These are phyloP conservation scores for Helicocarpus griseus DNA, from an alignment of 2,329 filamentous ascomycete species.

Conservation along the genomic window DNA sequence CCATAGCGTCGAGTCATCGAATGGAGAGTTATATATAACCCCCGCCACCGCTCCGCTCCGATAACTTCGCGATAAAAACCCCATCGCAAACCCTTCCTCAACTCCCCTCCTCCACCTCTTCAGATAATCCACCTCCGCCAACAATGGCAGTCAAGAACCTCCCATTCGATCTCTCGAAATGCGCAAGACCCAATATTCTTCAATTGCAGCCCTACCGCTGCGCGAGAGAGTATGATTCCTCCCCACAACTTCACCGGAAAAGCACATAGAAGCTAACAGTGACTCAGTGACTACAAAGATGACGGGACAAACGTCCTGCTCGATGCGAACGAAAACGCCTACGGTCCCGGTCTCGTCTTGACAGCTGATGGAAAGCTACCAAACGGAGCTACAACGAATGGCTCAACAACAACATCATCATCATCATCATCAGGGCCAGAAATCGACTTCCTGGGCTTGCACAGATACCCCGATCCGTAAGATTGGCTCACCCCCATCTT, in stretches of 20 bases:
- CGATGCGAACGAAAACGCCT: constrained; percentile 97
- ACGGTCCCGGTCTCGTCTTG: constrained; percentile 65
- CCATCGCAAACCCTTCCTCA: constrained; percentile 11
- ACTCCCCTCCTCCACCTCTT: constrained; percentile 9
- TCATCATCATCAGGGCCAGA: constrained; percentile 43
- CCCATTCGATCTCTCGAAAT: constrained; percentile 63
- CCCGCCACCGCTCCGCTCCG: background rate
- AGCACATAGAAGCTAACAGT: constrained; percentile 17
- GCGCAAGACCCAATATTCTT: constrained; percentile 67
- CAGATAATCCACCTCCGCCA: constrained; percentile 8
- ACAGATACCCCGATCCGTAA: constrained; percentile 86
- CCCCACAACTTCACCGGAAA: background rate
- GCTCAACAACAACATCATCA: too few relatives aligned
- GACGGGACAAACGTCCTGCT: constrained; percentile 92
- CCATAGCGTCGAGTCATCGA: background rate
- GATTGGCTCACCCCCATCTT: constrained; percentile 8
- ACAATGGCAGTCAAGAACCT: constrained; percentile 33
- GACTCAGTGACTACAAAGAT: constrained; percentile 87
- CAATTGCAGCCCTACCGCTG: constrained; percentile 70
- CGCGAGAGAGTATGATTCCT: constrained; percentile 60
- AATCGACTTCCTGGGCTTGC: constrained; percentile 69
- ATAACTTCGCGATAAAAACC: constrained; percentile 5
- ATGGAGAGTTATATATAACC: background rate
- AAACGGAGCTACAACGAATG: constrained; percentile 25
- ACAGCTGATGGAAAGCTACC: constrained; percentile 39